A percentile compares a stretch with the other conserved stretches of the same genome.
Conservation (phyloP, 345 rosid species). For the Pelargonium nanum region DNA sequence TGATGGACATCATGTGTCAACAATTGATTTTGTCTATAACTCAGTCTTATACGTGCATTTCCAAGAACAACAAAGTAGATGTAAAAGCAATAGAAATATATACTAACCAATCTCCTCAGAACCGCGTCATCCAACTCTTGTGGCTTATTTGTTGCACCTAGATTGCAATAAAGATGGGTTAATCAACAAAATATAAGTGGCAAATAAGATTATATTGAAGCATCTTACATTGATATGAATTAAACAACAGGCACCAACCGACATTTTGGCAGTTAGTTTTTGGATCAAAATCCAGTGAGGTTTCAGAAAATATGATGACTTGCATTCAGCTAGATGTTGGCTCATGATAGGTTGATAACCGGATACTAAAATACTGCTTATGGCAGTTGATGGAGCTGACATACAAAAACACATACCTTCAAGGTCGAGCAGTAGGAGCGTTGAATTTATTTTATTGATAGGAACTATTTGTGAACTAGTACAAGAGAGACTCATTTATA, state of each 20-base stretch:
- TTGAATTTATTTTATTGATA: too few relatives aligned
- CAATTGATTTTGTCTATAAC: too few relatives aligned
- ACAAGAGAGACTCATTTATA: too few relatives aligned
- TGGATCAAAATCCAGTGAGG: neutral
- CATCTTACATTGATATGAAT: neutral
- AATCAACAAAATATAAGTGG: constrained; percentile 3
- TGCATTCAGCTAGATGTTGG: neutral
- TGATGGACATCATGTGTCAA: too few relatives aligned
- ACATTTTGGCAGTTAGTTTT: neutral
- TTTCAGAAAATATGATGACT: neutral
- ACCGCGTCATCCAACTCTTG: constrained; percentile 97
- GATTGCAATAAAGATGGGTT: constrained; percentile 13
- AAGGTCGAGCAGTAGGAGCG: too few relatives aligned
- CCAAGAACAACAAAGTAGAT: constrained; percentile 1
- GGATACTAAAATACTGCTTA: neutral
- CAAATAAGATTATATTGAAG: neutral
- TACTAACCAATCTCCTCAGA: constrained; percentile 78
- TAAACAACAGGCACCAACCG: neutral
- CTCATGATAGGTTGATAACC: neutral
- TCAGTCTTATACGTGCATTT: neutral
- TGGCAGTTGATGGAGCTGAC: too few relatives aligned
- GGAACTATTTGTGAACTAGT: too few relatives aligned
- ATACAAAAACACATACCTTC: too few relatives aligned
- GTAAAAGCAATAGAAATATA: constrained; percentile 4
- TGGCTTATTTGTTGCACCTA: constrained; percentile 98